Base-by-base conservation (phyloP, 371 early-diverging fungal species). In the Paraphysoderma sedebokerense region DNA sequence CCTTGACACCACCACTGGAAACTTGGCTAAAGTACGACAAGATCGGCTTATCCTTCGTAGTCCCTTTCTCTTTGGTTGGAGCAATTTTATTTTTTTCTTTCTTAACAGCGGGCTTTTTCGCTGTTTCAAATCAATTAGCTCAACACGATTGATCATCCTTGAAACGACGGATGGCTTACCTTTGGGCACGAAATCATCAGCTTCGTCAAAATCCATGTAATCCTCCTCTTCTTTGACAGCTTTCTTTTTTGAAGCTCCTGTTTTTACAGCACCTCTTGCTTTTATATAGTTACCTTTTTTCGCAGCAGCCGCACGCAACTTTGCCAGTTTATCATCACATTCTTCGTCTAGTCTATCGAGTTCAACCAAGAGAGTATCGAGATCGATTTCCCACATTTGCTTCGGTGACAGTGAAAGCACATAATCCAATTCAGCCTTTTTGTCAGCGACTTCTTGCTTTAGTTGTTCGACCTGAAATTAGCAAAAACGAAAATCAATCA, bases 371-470 rank as follows among this genome's bases (percentile, higher is more conserved):
- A 93, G 76, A 7, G 58, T 70, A 5, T 87, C 82, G 30, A 99
- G 56, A 58, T 99, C 99, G 22, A 68, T 60, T 5, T 72, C 63
- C 99, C 99, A 99, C 42, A 99, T 65, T 44, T 85, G 79, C 46
- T 77, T 68, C 2, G 86, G 74, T 2, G 87, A 65, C 41, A 76
- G 82, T 1, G 61, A 66, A 20, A 75, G 57, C 46, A 98, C 59
- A 1, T 57, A 55, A 29, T 82, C 72, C 19, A 96, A 71, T 58
- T 91, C 85, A 7, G 55, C 48, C 40, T 75, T 61, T 51, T 85
- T 93, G 6, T 47, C 57, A 15, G 71, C 72, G 36, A 74, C 68
- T 50, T 96, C 86, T 39, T 74, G 71, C 39, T 69, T 66, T 19
- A 98, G 68, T 52, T 85, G 76, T 17, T 85, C 78, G 17, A 92